Percentiles rank a stretch among this genome's conserved stretches.
These are phyloP conservation scores for Eucalyptus caleyi DNA, from an alignment of 345 rosid species.

Conservation along the genomic window DNA sequence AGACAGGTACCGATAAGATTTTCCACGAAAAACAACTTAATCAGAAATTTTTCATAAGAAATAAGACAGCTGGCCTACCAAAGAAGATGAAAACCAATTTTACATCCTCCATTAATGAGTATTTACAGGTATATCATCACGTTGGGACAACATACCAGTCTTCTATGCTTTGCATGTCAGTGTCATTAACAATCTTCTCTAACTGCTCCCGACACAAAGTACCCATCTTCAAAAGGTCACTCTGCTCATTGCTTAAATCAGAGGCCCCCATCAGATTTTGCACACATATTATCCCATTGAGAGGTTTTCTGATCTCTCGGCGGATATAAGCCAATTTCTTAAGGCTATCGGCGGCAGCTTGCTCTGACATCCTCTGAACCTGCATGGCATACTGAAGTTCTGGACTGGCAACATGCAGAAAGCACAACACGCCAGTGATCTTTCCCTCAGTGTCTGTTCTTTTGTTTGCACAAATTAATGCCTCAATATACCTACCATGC, in stretches of 20 bases:
- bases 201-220: slow-evolving; percentile 58
- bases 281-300: slow-evolving; percentile 40
- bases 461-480: slow-evolving; percentile 52
- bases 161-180: slow-evolving; percentile 58
- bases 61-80: background rate
- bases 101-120: background rate
- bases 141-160: slow-evolving; percentile 37
- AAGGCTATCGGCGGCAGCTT: slow-evolving; percentile 40
- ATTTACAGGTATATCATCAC: background rate
- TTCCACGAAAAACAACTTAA: background rate
- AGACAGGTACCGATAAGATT: background rate
- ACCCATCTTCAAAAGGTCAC: slow-evolving; percentile 35
- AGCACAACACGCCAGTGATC: slow-evolving; percentile 56
- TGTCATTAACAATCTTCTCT: slow-evolving; percentile 44
- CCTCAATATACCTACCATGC: slow-evolving; percentile 52
- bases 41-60: background rate
- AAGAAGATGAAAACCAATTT: background rate
- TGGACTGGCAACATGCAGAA: slow-evolving; percentile 67
- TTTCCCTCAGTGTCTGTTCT: slow-evolving; percentile 49
- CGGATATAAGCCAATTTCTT: slow-evolving; percentile 59
- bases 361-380: slow-evolving; percentile 64
- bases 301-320: slow-evolving; percentile 41
- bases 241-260: slow-evolving; percentile 47
- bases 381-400: slow-evolving; percentile 69
- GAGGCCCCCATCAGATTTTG: slow-evolving; percentile 40